Evolutionary conservation across 2,329 filamentous ascomycete genomes (phyloP).

Genomic region (Aspergillus transmontanensis): DNA sequence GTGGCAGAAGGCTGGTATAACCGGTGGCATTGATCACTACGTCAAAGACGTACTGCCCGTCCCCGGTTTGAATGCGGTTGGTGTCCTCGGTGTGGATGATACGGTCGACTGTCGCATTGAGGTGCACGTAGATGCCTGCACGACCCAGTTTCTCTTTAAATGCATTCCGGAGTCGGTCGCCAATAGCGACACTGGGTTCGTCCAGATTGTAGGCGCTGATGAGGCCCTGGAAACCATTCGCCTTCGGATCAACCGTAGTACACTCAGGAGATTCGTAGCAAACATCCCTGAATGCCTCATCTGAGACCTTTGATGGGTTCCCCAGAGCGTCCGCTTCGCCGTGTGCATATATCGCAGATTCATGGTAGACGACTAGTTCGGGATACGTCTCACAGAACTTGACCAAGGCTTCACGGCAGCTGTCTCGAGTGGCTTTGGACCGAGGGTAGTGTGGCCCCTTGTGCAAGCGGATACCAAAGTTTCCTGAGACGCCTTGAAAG

Average conservation of each 20-base stretch:
- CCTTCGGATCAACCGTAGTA: background rate
- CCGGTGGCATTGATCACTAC: slow-evolving; percentile 9
- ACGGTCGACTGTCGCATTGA: background rate
- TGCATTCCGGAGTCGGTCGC: background rate
- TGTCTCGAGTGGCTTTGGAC: slow-evolving; percentile 8
- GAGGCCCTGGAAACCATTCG: background rate
- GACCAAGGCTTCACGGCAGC: slow-evolving; percentile 1
- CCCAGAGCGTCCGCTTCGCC: slow-evolving; percentile 1
- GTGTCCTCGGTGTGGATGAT: background rate
- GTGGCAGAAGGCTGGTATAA: slow-evolving; percentile 1
- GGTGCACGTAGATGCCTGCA: slow-evolving; percentile 5
- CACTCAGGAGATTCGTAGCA: background rate
- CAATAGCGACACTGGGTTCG: slow-evolving; percentile 4
- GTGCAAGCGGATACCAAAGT: slow-evolving; percentile 9
- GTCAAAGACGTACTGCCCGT: slow-evolving; percentile 1
- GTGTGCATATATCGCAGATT: slow-evolving; percentile 6
- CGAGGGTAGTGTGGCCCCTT: slow-evolving; percentile 11
- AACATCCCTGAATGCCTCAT: background rate
- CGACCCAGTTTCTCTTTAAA: background rate
- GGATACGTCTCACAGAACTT: slow-evolving; percentile 4
- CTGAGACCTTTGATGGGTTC: background rate
- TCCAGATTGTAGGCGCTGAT: slow-evolving; percentile 4
- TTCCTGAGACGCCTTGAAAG: slow-evolving; percentile 8
- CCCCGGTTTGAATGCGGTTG: background rate
- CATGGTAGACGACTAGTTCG: slow-evolving; percentile 1